These are phyloP conservation scores for Acacia pycnantha DNA, from an alignment of 331 rosid genomes.

Conservation along the genomic window DNA sequence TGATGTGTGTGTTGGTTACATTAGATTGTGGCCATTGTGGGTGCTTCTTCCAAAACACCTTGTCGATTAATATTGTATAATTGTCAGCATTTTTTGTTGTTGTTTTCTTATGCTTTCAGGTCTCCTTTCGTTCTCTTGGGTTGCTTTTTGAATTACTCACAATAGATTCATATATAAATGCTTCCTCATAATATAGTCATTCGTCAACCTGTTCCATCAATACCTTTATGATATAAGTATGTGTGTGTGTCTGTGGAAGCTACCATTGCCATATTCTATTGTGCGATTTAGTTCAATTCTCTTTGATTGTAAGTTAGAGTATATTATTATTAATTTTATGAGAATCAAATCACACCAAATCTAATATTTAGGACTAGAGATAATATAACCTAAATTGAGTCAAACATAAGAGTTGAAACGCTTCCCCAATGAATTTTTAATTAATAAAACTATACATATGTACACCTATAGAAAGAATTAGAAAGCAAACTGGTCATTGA, in stretches of 20 bases:
- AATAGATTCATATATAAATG: conserved; percentile 8
- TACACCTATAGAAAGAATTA: no score
- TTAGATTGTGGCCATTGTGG: conserved; percentile 26
- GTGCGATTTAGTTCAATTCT: not conserved
- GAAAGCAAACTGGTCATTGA: no score
- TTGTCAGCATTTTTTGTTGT: conserved; percentile 16
- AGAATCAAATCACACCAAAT: no score
- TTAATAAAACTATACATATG: no score
- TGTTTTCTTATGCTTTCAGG: conserved; percentile 31
- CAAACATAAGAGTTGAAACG: no score
- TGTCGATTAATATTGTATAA: conserved; percentile 19
- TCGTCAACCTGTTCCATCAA: conserved; percentile 48
- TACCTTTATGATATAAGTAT: conserved; percentile 23
- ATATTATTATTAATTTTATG: no score
- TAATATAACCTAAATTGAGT: no score
- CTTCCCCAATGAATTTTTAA: no score
- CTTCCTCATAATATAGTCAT: conserved; percentile 22
- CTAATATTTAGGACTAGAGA: no score
- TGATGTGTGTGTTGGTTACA: conserved; percentile 18
- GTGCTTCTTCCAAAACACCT: conserved; percentile 27
- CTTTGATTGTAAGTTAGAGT: not conserved
- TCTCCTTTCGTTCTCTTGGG: conserved; percentile 16
- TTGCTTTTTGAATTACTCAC: conserved; percentile 22
- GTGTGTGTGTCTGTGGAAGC: conserved; percentile 5
- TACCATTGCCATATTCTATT: conserved; percentile 13